Percentiles rank a stretch among this genome's conserved stretches.
Evolutionary conservation across 2,329 filamentous ascomycete species (phyloP).

Genomic region (Exophiala bonariae): DNA sequence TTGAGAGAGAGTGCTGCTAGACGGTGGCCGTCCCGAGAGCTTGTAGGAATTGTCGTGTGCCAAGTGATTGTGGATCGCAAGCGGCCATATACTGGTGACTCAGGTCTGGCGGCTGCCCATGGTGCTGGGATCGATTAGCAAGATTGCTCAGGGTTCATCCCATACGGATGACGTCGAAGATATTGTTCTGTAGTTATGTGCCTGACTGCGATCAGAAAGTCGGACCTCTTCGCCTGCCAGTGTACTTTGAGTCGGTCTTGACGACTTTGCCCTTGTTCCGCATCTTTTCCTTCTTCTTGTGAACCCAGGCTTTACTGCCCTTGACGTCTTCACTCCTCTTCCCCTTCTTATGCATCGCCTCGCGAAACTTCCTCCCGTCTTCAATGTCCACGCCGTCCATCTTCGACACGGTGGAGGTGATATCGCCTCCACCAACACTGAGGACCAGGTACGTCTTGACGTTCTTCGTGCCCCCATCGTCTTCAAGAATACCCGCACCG

Average conservation of each 20-base stretch:
- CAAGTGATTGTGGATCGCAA: no score
- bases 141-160: no score
- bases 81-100: no score
- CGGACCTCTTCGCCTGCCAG: slow-evolving; percentile 78
- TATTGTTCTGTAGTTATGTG: no score
- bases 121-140: no score
- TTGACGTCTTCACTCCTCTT: slow-evolving; percentile 51
- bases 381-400: slow-evolving; percentile 86
- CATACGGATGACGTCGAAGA: no score
- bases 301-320: slow-evolving; percentile 52
- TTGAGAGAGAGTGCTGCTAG: no score
- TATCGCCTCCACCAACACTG: slow-evolving; percentile 84
- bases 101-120: no score
- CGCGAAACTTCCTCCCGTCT: slow-evolving; percentile 60
- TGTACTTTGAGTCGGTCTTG: slow-evolving; percentile 90
- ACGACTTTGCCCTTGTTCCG: slow-evolving; percentile 92
- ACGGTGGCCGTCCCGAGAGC: no score
- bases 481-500: slow-evolving; percentile 89
- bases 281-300: slow-evolving; percentile 81
- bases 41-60: no score
- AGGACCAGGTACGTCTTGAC: slow-evolving; percentile 94
- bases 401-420: slow-evolving; percentile 83
- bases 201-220: slow-evolving; percentile 68
- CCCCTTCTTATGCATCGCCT: slow-evolving; percentile 43
- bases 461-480: slow-evolving; percentile 95